Base-by-base conservation (phyloP, 139 green algal species). In the Chlamydomonas sp. region DNA sequence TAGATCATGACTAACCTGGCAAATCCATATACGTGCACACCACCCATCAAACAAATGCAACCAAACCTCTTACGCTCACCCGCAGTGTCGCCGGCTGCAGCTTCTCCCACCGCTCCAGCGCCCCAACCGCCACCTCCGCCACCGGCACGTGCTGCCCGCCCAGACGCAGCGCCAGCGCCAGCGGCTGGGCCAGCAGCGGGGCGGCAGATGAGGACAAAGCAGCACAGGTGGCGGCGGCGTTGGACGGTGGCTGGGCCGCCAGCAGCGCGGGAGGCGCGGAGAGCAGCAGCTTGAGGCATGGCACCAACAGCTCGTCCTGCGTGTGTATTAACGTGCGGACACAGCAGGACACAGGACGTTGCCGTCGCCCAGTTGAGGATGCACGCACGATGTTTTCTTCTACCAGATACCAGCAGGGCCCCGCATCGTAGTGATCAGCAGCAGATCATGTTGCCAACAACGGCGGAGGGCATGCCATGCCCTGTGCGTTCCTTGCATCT, bases 131-230 rank as follows among this genome's bases (percentile, higher is more conserved):
- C 84, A 72, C 84, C 63, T 77, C 84, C 74, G 84, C 84, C 57
- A 78, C 64, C 17, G 84, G 84, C 62, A 77, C 49, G 75, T 78
- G 67, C 75, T 71, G 67, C 75, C 83, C 63, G 1, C 84, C 84
- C 84, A 88, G 84, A 10, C 75, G 84, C 84, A 88, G 84, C 9
- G 84, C 84, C 84, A 88, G 84, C 17, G 63, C 64, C 75, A 88
- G 75, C 64, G 84, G 3, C 76, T 57, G 8, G 1, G 16, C 59
- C 16, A 83, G 63, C 75, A 82, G 57, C 60, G 72, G 74, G 31
- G 31, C 31, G 31, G 31, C 31, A 49, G 31, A 49, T 49, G 31
- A 49, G 31, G 31, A 49, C 31, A 49, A 49, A 49, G 31, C 31
- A 49, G 31, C 31, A 49, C 31, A 49, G 31, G 31, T 49, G 66